phyloP scores from a whole-genome alignment of 495 filamentous ascomycete species.

The Xylaria acuta region DNA sequence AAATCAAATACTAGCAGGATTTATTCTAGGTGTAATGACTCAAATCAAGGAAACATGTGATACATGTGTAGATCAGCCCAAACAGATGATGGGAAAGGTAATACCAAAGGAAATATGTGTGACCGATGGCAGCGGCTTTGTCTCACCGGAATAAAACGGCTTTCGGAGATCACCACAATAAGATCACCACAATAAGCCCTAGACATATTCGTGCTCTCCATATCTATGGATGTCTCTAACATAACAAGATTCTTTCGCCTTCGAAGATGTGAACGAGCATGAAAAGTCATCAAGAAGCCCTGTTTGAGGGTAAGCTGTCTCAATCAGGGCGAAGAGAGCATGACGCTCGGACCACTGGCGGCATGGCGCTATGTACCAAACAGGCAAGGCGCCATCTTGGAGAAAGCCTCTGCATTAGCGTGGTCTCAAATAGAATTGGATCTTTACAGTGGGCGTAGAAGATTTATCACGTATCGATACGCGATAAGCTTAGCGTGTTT shows the following conservation, averaged over 20 bases:
- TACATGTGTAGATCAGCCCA: background rate
- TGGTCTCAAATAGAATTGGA: background rate
- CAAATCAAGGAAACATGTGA: slow-evolving; percentile 1
- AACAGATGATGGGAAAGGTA: background rate
- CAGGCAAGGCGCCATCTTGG: background rate
- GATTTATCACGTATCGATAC: slow-evolving; percentile 22
- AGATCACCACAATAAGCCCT: background rate
- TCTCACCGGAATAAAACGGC: background rate
- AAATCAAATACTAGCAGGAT: background rate
- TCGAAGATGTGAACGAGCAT: background rate
- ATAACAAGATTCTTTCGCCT: slow-evolving; percentile 3
- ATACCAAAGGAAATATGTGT: background rate
- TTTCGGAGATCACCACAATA: background rate
- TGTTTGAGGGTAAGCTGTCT: background rate
- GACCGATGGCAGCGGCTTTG: background rate
- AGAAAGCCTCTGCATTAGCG: slow-evolving; percentile 7
- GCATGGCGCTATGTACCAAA: background rate
- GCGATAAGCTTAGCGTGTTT: slow-evolving; percentile 24
- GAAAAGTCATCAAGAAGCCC: background rate
- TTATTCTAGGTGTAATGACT: background rate
- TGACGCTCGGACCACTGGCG: background rate
- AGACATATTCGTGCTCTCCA: background rate
- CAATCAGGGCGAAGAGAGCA: background rate
- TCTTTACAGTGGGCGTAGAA: background rate
- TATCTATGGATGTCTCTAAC: background rate